Evolutionary conservation across 1,139 yeast species (phyloP).

Genomic region (Geotrichum candidum): DNA sequence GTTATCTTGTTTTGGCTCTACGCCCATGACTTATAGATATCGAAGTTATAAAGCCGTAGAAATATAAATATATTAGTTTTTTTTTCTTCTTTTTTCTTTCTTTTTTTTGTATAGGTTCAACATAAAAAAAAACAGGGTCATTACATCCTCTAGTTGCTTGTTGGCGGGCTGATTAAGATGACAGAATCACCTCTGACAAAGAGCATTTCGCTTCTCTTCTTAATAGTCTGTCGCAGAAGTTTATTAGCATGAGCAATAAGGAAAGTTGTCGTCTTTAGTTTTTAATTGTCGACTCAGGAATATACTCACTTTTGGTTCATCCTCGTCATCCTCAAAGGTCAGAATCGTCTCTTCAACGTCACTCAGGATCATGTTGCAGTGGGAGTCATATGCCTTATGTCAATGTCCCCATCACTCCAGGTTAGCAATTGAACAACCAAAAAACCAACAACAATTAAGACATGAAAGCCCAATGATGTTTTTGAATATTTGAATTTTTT

Average conservation of each 20-base stretch:
- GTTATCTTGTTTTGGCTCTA: conserved; percentile 1
- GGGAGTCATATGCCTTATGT: conserved; percentile 77
- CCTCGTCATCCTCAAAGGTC: conserved; percentile 43
- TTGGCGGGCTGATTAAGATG: conserved; percentile 56
- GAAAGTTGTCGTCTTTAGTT: not conserved
- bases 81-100: not conserved
- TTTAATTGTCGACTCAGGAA: not conserved
- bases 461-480: no score
- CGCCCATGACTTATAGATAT: not conserved
- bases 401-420: no score
- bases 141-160: conserved; percentile 8
- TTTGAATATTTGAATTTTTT: no score
- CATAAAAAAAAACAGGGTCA: not conserved
- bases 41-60: not conserved
- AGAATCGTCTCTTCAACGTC: conserved; percentile 85
- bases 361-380: conserved; percentile 91
- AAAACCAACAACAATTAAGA: not conserved
- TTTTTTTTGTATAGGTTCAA: not conserved
- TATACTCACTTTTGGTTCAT: conserved; percentile 37
- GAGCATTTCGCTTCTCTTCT: conserved; percentile 78
- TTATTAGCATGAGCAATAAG: not conserved
- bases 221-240: conserved; percentile 37
- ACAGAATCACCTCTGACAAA: conserved; percentile 96
- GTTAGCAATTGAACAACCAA: conserved; percentile 10
- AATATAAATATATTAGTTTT: conserved; percentile 2